Conservation (phyloP, 805 yeast species). For the Cyberlindnera saturnus region DNA sequence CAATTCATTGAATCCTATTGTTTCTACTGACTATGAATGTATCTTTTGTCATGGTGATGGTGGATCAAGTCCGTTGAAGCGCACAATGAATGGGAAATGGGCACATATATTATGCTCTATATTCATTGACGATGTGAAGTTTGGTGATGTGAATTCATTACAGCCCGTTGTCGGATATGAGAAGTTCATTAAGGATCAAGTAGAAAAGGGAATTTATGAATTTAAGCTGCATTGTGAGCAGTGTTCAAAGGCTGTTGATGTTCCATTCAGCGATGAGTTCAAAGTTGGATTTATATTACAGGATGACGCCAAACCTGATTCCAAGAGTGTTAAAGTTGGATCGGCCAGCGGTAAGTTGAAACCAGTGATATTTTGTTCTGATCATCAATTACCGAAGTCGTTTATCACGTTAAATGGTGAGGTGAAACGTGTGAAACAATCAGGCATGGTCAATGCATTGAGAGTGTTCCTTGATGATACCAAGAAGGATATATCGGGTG, state of each 20-base stretch:
- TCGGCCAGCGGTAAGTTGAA: constrained; percentile 31
- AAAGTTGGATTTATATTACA: constrained; percentile 42
- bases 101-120: constrained; percentile 70
- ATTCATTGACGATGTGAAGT: constrained; percentile 40
- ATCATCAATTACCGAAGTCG: constrained; percentile 23
- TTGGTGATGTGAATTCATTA: constrained; percentile 34
- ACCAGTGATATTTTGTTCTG: constrained; percentile 40
- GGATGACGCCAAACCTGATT: constrained; percentile 16
- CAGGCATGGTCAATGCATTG: constrained; percentile 11
- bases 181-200: constrained; percentile 24
- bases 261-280: constrained; percentile 36
- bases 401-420: constrained; percentile 24
- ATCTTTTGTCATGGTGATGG: constrained; percentile 45
- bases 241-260: constrained; percentile 39
- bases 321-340: constrained; percentile 18
- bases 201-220: constrained; percentile 40
- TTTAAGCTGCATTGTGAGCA: constrained; percentile 38
- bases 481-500: constrained; percentile 12
- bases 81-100: constrained; percentile 69
- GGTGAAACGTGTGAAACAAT: constrained; percentile 12
- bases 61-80: constrained; percentile 56
- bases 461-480: constrained; percentile 16
- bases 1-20: constrained; percentile 58
- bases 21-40: constrained; percentile 55
- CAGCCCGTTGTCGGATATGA: constrained; percentile 43